phyloP scores from a whole-genome alignment of 2,329 filamentous ascomycete genomes.

The Talaromyces sp. region DNA sequence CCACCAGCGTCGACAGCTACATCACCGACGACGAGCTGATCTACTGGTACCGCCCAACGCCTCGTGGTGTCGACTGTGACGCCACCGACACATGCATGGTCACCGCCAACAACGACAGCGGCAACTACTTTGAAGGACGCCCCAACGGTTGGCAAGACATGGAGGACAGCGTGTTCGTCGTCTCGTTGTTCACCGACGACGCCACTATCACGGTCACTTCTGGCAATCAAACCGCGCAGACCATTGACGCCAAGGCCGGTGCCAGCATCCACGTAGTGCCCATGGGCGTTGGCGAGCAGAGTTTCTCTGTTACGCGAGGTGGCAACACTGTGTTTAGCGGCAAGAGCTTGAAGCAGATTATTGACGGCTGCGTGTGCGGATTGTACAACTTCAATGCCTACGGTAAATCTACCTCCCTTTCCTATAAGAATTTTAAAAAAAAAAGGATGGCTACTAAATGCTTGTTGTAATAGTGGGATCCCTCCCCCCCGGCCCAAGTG shows the following conservation, averaged over 20 bases:
- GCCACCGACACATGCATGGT: conserved; percentile 47
- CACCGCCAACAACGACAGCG: conserved; percentile 38
- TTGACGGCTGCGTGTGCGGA: conserved; percentile 44
- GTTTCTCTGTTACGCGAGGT: conserved; percentile 42
- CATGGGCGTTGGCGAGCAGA: conserved; percentile 46
- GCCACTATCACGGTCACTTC: conserved; percentile 44
- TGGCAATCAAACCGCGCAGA: conserved; percentile 35
- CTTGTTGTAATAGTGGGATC: conserved; percentile 29
- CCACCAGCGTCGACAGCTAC: conserved; percentile 26
- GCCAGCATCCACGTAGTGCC: conserved; percentile 40
- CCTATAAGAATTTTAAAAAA: not conserved
- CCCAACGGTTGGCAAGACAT: conserved; percentile 48
- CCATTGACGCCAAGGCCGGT: conserved; percentile 44
- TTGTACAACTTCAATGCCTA: conserved; percentile 43
- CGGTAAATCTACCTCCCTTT: conserved; percentile 10
- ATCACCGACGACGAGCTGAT: conserved; percentile 47
- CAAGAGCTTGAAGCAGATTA: conserved; percentile 47
- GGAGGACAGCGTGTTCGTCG: conserved; percentile 48
- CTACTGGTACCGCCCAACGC: conserved; percentile 54
- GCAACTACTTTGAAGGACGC: conserved; percentile 49
- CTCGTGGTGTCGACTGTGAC: conserved; percentile 44
- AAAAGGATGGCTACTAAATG: not conserved
- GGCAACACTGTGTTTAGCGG: conserved; percentile 39
- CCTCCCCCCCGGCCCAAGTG: conserved; percentile 38
- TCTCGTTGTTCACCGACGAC: conserved; percentile 44